Conservation (phyloP, 306 rosid species). For the Astragalus membranaceus region DNA sequence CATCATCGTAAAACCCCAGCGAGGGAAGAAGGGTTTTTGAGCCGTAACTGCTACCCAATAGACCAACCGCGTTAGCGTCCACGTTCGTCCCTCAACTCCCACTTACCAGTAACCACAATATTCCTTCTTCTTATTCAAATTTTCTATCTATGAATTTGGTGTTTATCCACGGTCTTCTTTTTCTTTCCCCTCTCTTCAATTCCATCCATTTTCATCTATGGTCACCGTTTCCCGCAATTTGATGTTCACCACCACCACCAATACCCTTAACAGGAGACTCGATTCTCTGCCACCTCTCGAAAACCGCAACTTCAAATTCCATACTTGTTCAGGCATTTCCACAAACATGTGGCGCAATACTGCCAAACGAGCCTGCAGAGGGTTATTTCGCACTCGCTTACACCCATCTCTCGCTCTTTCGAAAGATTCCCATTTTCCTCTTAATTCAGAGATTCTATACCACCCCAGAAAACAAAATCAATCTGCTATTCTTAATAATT, state of each 20-base stretch:
- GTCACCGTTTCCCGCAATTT: slow-evolving; percentile 11
- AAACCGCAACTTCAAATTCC: not conserved
- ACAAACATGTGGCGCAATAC: slow-evolving; percentile 62
- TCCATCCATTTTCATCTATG: not conserved
- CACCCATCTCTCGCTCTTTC: slow-evolving; percentile 28
- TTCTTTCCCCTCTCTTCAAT: not conserved
- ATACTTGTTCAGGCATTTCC: slow-evolving; percentile 31
- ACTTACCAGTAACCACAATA: not conserved
- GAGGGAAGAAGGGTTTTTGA: slow-evolving; percentile 1
- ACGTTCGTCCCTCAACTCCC: not conserved
- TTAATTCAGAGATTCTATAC: not conserved
- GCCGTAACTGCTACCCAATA: not conserved
- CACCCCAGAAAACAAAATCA: not conserved
- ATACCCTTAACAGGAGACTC: slow-evolving; percentile 21
- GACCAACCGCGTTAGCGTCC: not conserved
- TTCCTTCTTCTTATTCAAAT: not conserved
- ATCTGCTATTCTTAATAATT: not conserved
- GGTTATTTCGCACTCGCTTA: not conserved
- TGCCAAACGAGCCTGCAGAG: slow-evolving; percentile 41
- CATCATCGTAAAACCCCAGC: not conserved
- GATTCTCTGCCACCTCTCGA: slow-evolving; percentile 9
- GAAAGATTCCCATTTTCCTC: not conserved
- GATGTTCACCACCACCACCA: slow-evolving; percentile 34
- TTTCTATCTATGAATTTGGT: not conserved
- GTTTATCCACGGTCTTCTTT: not conserved